Evolutionary conservation across 306 rosid species (phyloP).

Genomic region (Clitoria ternatea): DNA sequence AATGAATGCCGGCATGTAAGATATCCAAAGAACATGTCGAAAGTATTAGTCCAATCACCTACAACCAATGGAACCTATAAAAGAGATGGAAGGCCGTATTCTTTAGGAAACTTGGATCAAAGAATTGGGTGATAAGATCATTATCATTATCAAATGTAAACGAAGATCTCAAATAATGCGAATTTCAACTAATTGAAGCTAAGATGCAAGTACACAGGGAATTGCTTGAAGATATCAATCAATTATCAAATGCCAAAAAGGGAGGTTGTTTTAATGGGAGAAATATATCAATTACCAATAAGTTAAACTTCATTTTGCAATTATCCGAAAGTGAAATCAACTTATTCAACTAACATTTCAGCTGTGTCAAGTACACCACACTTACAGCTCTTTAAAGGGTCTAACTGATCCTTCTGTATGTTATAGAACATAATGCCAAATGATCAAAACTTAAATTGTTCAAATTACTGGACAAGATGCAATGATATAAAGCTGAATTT

Average conservation of each 20-base stretch:
- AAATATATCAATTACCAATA: background rate
- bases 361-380: background rate
- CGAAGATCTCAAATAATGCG: too few relatives aligned
- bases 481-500: conserved; percentile 12
- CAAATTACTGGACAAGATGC: conserved; percentile 6
- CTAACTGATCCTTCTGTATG: background rate
- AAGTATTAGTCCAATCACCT: background rate
- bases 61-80: background rate
- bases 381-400: background rate
- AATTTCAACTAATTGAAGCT: background rate
- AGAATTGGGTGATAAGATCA: background rate
- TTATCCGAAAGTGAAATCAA: background rate
- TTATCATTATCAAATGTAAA: too few relatives aligned
- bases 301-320: background rate
- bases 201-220: background rate
- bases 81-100: too few relatives aligned
- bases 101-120: background rate
- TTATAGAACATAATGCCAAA: background rate
- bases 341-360: background rate
- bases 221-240: background rate
- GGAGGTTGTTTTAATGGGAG: background rate
- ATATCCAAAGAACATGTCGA: background rate
- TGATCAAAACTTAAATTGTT: background rate
- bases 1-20: background rate
- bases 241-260: background rate